Evolutionary conservation across 139 green algal species (phyloP).

Genomic region (Medakamo hakoo): DNA sequence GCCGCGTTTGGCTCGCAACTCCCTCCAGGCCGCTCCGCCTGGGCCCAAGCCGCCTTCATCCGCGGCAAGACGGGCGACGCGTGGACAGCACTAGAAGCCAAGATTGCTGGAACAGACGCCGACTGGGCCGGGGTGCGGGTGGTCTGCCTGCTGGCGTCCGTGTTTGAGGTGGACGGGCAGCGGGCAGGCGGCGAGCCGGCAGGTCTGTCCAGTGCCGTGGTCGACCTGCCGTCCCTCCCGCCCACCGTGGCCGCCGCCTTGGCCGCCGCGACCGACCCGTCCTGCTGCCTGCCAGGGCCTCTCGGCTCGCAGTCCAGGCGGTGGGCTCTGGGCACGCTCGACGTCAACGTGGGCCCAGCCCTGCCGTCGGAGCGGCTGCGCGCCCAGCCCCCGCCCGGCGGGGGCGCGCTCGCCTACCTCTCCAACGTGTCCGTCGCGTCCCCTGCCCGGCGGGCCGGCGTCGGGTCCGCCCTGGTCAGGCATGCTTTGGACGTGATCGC

Average conservation of each 20-base stretch:
- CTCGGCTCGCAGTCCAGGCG: no score
- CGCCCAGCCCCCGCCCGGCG: slow-evolving; percentile 16
- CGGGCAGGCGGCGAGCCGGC: no score
- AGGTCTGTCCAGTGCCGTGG: no score
- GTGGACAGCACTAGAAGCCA: not conserved
- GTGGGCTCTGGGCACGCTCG: slow-evolving; percentile 43
- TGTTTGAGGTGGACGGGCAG: no score
- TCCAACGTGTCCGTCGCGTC: slow-evolving; percentile 56
- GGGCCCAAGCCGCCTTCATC: not conserved
- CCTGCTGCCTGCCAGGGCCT: no score
- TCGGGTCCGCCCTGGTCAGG: slow-evolving; percentile 5
- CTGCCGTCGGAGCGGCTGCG: slow-evolving; percentile 60
- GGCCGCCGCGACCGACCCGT: no score
- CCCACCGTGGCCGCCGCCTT: no score
- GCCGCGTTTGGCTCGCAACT: not conserved
- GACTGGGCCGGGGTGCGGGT: not conserved
- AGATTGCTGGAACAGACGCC: not conserved
- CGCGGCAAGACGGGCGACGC: not conserved
- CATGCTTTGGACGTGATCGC: not conserved
- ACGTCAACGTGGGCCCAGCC: slow-evolving; percentile 48
- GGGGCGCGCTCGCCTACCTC: slow-evolving; percentile 37
- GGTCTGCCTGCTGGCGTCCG: not conserved
- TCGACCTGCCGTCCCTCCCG: no score
- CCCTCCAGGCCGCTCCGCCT: not conserved
- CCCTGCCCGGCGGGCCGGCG: slow-evolving; percentile 21